Conservation (phyloP, 306 rosid species). For the Trifolium pratense region DNA sequence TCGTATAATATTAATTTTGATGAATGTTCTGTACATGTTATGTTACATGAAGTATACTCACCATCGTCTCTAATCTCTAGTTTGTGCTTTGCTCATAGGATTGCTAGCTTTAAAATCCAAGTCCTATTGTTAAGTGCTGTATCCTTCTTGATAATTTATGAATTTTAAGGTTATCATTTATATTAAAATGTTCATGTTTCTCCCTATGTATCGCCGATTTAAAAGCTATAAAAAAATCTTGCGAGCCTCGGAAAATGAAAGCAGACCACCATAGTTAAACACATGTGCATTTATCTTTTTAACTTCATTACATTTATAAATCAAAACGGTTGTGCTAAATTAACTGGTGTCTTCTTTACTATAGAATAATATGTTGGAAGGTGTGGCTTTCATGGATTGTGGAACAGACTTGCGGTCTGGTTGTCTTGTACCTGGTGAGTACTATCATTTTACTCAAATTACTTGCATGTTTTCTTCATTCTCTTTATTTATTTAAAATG, state of each 20-base stretch:
- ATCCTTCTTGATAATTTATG: constrained; percentile 8
- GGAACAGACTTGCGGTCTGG: constrained; percentile 90
- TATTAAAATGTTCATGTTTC: no score
- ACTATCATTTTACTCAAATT: constrained; percentile 34
- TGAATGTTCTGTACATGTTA: constrained; percentile 23
- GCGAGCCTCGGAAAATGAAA: constrained; percentile 13
- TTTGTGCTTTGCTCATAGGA: no score
- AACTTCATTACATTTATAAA: constrained; percentile 26
- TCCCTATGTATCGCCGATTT: no score
- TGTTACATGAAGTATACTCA: background rate
- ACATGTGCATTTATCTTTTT: background rate
- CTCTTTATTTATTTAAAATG: background rate
- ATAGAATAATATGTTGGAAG: constrained; percentile 75
- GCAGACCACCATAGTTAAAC: background rate
- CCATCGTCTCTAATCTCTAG: background rate
- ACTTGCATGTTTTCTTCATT: constrained; percentile 21
- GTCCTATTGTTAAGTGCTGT: background rate
- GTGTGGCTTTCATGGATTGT: constrained; percentile 77
- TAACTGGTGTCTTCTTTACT: constrained; percentile 37
- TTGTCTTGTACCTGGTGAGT: constrained; percentile 84
- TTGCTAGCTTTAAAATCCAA: background rate
- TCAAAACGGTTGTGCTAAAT: constrained; percentile 11
- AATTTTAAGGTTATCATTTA: constrained; percentile 14
- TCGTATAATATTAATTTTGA: constrained; percentile 15
- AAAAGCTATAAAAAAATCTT: background rate